phyloP scores from a whole-genome alignment of 306 rosid species.

The Neltuma alba region DNA sequence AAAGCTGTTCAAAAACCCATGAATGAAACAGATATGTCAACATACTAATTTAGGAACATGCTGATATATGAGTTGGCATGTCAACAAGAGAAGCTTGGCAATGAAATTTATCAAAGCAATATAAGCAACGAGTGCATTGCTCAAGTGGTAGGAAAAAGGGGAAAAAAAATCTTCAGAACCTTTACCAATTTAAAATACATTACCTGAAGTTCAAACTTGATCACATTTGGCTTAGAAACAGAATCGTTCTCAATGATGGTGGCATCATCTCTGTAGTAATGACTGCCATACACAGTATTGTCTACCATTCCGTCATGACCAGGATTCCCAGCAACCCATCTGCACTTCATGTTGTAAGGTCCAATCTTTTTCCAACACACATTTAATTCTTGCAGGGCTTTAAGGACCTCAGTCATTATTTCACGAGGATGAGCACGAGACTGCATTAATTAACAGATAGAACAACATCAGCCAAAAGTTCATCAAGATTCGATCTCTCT shows the following conservation, averaged over 20 bases:
- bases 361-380: constrained; percentile 98
- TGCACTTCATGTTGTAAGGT: constrained; percentile 94
- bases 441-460: constrained; percentile 46
- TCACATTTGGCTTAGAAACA: constrained; percentile 57
- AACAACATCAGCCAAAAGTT: constrained; percentile 21
- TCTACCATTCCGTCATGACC: constrained; percentile 75
- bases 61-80: background rate
- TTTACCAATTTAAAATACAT: constrained; percentile 13
- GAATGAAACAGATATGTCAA: constrained; percentile 29
- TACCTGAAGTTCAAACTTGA: constrained; percentile 98
- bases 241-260: constrained; percentile 63
- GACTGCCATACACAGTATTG: constrained; percentile 45
- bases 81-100: constrained; percentile 9
- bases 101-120: background rate
- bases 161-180: background rate
- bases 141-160: background rate
- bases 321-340: constrained; percentile 62
- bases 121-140: background rate
- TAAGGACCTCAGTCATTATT: constrained; percentile 95
- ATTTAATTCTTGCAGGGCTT: constrained; percentile 84
- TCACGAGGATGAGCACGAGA: constrained; percentile 93
- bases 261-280: constrained; percentile 62
- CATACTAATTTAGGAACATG: constrained; percentile 5
- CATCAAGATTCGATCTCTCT: constrained; percentile 15
- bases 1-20: constrained; percentile 60